These are phyloP conservation scores for Pythium folliculosum DNA, from an alignment of 352 stramenopile genomes.

Conservation along the genomic window DNA sequence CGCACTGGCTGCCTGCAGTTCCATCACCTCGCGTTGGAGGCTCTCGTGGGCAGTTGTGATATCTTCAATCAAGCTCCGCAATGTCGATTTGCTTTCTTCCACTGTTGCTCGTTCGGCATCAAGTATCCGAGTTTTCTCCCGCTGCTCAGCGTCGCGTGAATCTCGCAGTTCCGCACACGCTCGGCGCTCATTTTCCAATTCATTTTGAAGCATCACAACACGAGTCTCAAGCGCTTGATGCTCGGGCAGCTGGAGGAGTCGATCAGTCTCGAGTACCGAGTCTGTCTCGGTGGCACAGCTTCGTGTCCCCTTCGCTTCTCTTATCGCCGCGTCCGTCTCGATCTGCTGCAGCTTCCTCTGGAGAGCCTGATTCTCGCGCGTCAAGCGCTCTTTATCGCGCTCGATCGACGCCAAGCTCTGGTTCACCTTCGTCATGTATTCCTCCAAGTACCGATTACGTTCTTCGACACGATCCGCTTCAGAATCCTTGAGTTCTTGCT, in stretches of 20 bases:
- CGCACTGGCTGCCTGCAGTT: conserved; percentile 29
- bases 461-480: conserved; percentile 18
- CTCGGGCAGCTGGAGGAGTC: conserved; percentile 5
- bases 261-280: conserved; percentile 2
- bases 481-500: conserved; percentile 3
- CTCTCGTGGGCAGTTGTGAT: conserved; percentile 13
- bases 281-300: conserved; percentile 23
- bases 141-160: not conserved
- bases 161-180: not conserved
- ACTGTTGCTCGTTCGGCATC: not conserved
- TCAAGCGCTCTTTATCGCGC: conserved; percentile 13
- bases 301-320: conserved; percentile 6
- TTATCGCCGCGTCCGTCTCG: not conserved
- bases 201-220: conserved; percentile 10
- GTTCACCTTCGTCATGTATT: conserved; percentile 27
- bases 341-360: conserved; percentile 8
- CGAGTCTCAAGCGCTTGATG: conserved; percentile 15
- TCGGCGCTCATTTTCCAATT: conserved; percentile 13
- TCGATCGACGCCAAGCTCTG: conserved; percentile 20
- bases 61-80: not conserved
- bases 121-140: not conserved
- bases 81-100: not conserved
- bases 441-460: conserved; percentile 12
- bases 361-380: conserved; percentile 19
- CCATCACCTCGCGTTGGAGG: conserved; percentile 40